Percentiles rank a stretch among this genome's conserved stretches.
These are phyloP conservation scores for Aspergillus terreus DNA, from an alignment of 2,329 filamentous ascomycete genomes.

Conservation along the genomic window DNA sequence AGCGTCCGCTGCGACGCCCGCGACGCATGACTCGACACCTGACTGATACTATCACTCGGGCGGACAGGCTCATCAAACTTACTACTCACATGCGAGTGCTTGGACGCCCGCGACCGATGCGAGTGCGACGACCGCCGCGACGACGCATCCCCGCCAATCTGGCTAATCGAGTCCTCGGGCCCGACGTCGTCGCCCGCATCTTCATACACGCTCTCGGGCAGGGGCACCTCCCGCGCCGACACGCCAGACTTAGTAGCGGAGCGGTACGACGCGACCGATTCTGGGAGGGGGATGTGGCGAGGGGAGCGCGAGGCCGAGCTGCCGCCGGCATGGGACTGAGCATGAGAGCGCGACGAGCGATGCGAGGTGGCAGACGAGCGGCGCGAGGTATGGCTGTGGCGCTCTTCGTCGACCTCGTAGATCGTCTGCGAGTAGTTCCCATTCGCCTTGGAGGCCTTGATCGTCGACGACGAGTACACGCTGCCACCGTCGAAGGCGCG, in stretches of 20 bases:
- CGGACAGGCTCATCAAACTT: constrained; percentile 37
- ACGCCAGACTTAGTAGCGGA: constrained; percentile 18
- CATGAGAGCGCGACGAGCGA: constrained; percentile 20
- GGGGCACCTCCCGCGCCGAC: constrained; percentile 25
- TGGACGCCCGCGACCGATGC: constrained; percentile 25
- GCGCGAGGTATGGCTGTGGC: constrained; percentile 14
- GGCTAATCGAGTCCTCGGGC: constrained; percentile 74
- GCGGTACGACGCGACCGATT: constrained; percentile 24
- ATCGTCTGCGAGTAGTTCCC: too few species aligned
- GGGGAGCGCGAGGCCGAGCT: constrained; percentile 31
- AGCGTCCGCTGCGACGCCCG: constrained; percentile 27
- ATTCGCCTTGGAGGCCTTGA: constrained; percentile 30
- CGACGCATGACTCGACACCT: constrained; percentile 30
- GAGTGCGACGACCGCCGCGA: constrained; percentile 24
- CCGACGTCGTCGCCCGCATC: constrained; percentile 59
- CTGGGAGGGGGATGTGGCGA: constrained; percentile 35
- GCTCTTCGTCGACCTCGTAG: constrained; percentile 15
- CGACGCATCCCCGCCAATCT: constrained; percentile 46
- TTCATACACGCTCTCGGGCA: constrained; percentile 31
- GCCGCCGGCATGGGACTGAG: constrained; percentile 20
- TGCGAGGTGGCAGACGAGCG: constrained; percentile 13
- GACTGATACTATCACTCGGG: constrained; percentile 39
- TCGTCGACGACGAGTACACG: constrained; percentile 34
- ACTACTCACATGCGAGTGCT: constrained; percentile 19
- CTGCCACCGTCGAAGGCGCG: constrained; percentile 26